Evolutionary conservation across 108 stramenopile species (phyloP).

Genomic region (Aurantiochytrium sp.): DNA sequence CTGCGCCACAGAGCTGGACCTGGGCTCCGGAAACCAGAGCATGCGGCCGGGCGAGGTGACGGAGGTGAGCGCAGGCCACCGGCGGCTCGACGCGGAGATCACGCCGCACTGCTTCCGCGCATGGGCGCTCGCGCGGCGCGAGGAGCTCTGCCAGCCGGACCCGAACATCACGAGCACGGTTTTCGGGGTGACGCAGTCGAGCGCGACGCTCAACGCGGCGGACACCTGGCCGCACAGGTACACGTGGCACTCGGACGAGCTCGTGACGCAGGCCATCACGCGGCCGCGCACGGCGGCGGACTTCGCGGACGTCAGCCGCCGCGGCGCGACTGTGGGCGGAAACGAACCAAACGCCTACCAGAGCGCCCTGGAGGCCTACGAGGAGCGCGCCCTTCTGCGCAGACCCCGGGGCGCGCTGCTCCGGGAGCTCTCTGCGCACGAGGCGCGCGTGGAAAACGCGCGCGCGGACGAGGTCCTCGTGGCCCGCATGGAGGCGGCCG

Average conservation of each 20-base stretch:
- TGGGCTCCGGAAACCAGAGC: not conserved
- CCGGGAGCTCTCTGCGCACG: not conserved
- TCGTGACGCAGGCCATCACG: not conserved
- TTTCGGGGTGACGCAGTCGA: not conserved
- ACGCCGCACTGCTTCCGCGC: not conserved
- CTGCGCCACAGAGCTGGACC: not conserved
- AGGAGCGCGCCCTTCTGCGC: not conserved
- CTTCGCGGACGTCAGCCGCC: not conserved
- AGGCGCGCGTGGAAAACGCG: not conserved
- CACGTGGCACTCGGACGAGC: constrained; percentile 20
- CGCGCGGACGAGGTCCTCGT: not conserved
- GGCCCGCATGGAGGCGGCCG: not conserved
- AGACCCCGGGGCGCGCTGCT: not conserved
- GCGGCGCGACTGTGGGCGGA: not conserved
- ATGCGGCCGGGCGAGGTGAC: not conserved
- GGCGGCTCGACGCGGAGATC: not conserved
- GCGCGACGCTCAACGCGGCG: not conserved
- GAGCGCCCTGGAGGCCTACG: not conserved
- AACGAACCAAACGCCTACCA: not conserved
- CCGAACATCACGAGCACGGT: not conserved
- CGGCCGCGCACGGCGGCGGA: not conserved
- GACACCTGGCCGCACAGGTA: constrained; percentile 18
- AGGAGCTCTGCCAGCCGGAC: constrained; percentile 3
- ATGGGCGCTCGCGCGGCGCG: not conserved
- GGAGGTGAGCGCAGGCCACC: not conserved